Evolutionary conservation across 352 stramenopile species (phyloP).

Genomic region (Pythium myriotylum): DNA sequence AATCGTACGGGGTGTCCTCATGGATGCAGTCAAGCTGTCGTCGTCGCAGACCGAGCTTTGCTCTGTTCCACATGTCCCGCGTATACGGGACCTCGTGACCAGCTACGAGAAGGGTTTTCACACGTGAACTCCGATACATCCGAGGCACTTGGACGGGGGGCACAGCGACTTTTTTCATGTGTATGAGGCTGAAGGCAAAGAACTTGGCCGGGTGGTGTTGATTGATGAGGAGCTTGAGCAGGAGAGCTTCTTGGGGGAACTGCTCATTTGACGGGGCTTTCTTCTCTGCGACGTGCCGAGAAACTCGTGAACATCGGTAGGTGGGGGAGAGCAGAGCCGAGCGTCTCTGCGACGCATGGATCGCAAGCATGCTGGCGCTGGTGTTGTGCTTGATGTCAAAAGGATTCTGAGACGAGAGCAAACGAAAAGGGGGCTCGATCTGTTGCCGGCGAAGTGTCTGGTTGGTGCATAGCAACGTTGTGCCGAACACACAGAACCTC

Average conservation of each 20-base stretch:
- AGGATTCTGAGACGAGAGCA: no score
- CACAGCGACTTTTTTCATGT: conserved; percentile 48
- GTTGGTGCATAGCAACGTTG: no score
- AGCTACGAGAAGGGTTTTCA: conserved; percentile 38
- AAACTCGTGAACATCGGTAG: background rate
- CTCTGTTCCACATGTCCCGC: conserved; percentile 47
- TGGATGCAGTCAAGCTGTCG: conserved; percentile 45
- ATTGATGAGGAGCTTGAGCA: conserved; percentile 56
- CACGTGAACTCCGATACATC: conserved; percentile 38
- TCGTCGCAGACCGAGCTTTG: conserved; percentile 33
- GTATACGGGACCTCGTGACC: conserved; percentile 53
- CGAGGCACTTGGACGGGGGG: conserved; percentile 55
- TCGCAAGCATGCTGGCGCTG: no score
- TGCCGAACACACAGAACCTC: no score
- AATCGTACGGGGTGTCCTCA: conserved; percentile 45
- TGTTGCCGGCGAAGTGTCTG: no score
- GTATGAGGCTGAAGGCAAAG: conserved; percentile 50
- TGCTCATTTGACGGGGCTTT: background rate
- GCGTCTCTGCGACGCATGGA: background rate
- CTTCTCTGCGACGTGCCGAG: no score
- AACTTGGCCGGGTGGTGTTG: conserved; percentile 46
- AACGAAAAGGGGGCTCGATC: no score
- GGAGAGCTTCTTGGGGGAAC: conserved; percentile 41
- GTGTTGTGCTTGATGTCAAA: no score
- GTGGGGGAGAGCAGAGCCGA: background rate